Evolutionary conservation across 345 rosid genomes (phyloP).

Genomic region (Salix arbutifolia): DNA sequence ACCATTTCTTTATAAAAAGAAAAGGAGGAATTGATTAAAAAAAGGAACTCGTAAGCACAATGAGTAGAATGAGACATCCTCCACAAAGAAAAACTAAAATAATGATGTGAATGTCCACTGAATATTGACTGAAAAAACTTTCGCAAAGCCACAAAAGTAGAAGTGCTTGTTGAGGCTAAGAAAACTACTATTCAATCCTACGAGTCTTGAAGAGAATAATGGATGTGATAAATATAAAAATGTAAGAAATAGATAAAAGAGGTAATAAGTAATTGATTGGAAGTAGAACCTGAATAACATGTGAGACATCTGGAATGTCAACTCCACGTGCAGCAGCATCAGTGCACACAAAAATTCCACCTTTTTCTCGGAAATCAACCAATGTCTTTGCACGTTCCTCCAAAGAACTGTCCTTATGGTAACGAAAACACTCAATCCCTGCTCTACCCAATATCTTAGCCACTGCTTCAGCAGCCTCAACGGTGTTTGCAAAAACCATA

Average conservation of each 20-base stretch:
- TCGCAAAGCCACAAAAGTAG: no score
- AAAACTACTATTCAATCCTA: no score
- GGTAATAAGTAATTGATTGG: background rate
- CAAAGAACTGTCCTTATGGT: constrained; percentile 76
- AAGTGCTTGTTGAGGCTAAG: no score
- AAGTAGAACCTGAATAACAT: constrained; percentile 77
- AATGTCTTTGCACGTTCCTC: constrained; percentile 71
- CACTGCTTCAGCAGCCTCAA: constrained; percentile 85
- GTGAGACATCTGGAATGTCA: constrained; percentile 87
- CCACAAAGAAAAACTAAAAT: no score
- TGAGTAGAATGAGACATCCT: no score
- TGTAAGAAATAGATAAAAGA: background rate
- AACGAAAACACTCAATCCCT: constrained; percentile 68
- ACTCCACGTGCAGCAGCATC: constrained; percentile 99
- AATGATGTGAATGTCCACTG: no score
- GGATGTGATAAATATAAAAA: no score
- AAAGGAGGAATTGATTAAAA: no score
- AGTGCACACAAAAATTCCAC: constrained; percentile 88
- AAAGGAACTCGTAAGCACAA: no score
- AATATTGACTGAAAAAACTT: no score
- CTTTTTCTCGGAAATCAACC: constrained; percentile 62
- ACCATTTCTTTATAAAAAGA: background rate
- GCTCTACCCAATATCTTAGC: constrained; percentile 68
- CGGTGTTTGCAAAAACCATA: constrained; percentile 93
- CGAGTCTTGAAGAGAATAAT: no score